Percentiles rank a stretch among this genome's conserved stretches.
phyloP scores from a whole-genome alignment of 768 basidiomycete genomes.

The Tephrocybe sp. region DNA sequence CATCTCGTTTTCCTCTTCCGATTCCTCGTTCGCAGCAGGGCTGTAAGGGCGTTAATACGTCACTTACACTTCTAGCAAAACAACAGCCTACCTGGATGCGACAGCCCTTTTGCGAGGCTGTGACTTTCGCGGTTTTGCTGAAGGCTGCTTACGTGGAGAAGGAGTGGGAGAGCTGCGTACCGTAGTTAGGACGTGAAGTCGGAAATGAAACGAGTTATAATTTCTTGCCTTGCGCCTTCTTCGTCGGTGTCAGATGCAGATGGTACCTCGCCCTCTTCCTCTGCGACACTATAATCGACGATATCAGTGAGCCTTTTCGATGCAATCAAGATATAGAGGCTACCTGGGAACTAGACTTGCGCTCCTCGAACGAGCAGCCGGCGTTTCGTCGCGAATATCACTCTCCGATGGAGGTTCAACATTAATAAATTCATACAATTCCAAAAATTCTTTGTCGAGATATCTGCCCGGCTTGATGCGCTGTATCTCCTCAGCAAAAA shows the following conservation, averaged over 20 bases:
- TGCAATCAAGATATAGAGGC: neutral
- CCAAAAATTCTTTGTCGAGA: conserved; percentile 39
- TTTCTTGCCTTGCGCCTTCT: conserved; percentile 8
- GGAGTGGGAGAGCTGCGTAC: conserved; percentile 24
- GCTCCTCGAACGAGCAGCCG: conserved; percentile 6
- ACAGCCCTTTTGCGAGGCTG: conserved; percentile 1
- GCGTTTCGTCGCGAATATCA: conserved; percentile 11
- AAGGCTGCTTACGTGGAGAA: conserved; percentile 15
- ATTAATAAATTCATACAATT: conserved; percentile 41
- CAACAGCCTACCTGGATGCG: conserved; percentile 1
- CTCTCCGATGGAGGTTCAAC: conserved; percentile 32
- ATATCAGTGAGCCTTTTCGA: conserved; percentile 13
- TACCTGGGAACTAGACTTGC: conserved; percentile 15
- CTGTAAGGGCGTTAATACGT: too few relatives aligned
- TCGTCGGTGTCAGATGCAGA: conserved; percentile 11
- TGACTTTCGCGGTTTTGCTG: conserved; percentile 2
- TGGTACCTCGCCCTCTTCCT: conserved; percentile 11
- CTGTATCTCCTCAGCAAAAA: conserved; percentile 40
- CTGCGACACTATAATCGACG: conserved; percentile 12
- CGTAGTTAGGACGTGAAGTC: neutral
- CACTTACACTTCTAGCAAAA: too few relatives aligned
- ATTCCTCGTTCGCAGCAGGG: neutral
- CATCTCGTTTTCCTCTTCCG: conserved; percentile 17
- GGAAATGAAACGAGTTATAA: neutral
- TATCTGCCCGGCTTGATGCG: conserved; percentile 33